These are phyloP conservation scores for Gynostemma pentaphyllum DNA, from an alignment of 306 rosid species.

Conservation along the genomic window DNA sequence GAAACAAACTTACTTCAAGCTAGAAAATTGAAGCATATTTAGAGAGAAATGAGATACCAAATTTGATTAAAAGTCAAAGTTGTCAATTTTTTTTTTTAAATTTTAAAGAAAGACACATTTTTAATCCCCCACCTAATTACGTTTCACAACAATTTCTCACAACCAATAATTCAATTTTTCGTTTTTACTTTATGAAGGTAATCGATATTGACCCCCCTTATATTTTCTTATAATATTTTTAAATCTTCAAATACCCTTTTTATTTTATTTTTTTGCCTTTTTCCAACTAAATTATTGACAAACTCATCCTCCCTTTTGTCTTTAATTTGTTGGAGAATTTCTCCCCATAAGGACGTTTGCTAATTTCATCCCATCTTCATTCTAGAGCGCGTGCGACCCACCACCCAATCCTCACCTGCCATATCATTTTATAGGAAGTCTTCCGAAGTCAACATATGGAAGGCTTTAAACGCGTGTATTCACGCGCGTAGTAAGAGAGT, in stretches of 20 bases:
- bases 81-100: no score
- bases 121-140: neutral
- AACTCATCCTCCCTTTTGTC: neutral
- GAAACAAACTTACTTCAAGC: neutral
- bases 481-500: neutral
- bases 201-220: no score
- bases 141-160: neutral
- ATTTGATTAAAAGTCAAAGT: neutral
- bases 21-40: neutral
- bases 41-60: neutral
- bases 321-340: neutral
- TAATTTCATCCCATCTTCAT: neutral
- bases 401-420: neutral
- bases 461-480: neutral
- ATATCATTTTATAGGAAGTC: neutral
- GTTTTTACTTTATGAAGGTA: no score
- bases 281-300: conserved; percentile 5
- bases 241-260: no score
- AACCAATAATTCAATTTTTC: neutral
- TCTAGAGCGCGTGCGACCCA: rapidly evolving
- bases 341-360: neutral
- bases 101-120: neutral
- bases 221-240: no score
- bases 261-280: neutral
- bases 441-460: neutral